Percentiles rank a stretch among this genome's conserved stretches.
Evolutionary conservation across 495 filamentous ascomycete species (phyloP).

Genomic region (Neurospora tetraspora): DNA sequence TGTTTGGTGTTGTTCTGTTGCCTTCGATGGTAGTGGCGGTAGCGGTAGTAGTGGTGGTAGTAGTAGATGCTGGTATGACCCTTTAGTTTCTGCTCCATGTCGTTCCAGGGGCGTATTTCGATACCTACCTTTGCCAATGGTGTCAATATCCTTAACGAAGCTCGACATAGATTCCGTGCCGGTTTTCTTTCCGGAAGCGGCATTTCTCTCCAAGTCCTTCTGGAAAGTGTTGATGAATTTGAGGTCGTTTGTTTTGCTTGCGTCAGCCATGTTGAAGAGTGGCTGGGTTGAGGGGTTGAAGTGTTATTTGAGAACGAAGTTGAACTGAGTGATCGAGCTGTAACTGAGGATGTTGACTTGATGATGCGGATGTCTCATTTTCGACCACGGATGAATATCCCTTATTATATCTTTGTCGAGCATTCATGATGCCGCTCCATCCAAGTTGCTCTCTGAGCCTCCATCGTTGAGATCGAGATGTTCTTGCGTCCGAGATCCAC

Average conservation of each 20-base stretch:
- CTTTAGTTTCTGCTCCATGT: not conserved
- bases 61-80: not conserved
- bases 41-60: too few relatives aligned
- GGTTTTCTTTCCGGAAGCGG: not conserved
- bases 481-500: not conserved
- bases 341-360: not conserved
- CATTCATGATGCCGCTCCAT: not conserved
- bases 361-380: not conserved
- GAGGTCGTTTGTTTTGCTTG: not conserved
- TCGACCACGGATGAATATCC: not conserved
- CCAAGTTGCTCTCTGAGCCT: not conserved
- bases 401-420: not conserved
- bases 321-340: not conserved
- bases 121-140: not conserved
- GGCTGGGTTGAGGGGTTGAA: not conserved
- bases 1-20: not conserved
- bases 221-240: not conserved
- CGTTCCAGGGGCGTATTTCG: not conserved
- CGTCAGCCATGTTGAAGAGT: not conserved
- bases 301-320: not conserved
- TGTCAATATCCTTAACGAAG: not conserved
- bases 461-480: not conserved
- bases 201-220: not conserved
- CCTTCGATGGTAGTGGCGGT: not conserved
- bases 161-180: not conserved